These are phyloP conservation scores for Pseudogymnoascus sp. DNA, from an alignment of 2,329 filamentous ascomycete genomes.

Conservation along the genomic window DNA sequence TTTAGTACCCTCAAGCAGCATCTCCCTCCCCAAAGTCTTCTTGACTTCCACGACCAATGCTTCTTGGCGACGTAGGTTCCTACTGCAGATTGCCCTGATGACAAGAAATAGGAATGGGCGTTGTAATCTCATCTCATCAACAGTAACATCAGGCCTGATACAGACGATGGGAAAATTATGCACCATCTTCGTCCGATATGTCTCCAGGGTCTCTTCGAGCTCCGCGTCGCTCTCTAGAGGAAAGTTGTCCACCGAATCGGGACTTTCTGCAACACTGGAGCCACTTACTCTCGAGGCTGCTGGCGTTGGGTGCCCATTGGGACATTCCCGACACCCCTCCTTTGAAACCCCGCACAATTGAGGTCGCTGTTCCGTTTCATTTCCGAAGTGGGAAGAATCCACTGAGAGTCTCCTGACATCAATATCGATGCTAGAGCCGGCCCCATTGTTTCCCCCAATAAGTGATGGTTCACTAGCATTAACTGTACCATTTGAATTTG, in stretches of 20 bases:
- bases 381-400: neutral
- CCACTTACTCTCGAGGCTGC: neutral
- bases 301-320: neutral
- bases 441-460: neutral
- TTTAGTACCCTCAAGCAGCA: neutral
- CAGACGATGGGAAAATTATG: slow-evolving; percentile 13
- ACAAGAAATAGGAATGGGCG: neutral
- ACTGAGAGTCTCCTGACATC: neutral
- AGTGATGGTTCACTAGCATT: neutral
- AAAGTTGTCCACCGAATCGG: neutral
- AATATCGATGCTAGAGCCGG: neutral
- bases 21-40: neutral
- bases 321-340: neutral
- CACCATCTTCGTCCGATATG: slow-evolving; percentile 12
- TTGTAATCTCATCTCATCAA: neutral
- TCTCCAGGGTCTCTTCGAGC: slow-evolving; percentile 11
- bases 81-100: neutral
- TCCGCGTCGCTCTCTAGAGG: slow-evolving; percentile 1
- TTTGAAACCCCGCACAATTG: neutral
- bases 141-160: neutral
- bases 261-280: neutral
- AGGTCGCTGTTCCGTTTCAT: neutral
- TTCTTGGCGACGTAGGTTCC: neutral
- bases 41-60: neutral
- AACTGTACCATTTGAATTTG: neutral